These are phyloP conservation scores for Xylaria sp. DNA, from an alignment of 2,329 filamentous ascomycete genomes.

Conservation along the genomic window DNA sequence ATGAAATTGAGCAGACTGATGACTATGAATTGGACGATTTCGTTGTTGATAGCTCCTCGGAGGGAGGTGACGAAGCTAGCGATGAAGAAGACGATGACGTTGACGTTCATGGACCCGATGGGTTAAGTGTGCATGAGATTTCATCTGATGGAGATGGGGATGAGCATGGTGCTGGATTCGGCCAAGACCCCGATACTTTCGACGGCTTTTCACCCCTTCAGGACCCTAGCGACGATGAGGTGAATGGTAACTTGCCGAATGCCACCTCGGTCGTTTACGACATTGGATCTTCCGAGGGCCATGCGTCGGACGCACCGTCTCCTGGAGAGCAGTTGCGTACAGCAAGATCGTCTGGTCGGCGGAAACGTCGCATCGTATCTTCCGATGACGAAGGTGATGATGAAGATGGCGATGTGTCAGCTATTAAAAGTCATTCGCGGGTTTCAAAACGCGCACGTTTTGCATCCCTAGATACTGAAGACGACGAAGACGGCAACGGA, in stretches of 20 bases:
- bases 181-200: constrained; percentile 29
- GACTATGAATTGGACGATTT: constrained; percentile 36
- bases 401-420: neutral
- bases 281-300: constrained; percentile 25
- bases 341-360: constrained; percentile 1
- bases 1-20: constrained; percentile 25
- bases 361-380: constrained; percentile 35
- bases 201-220: constrained; percentile 36
- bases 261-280: constrained; percentile 32
- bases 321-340: constrained; percentile 26
- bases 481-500: constrained; percentile 24
- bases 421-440: neutral
- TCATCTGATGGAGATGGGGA: constrained; percentile 12
- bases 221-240: constrained; percentile 17
- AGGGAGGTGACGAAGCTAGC: constrained; percentile 12
- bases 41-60: constrained; percentile 20
- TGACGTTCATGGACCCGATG: constrained; percentile 30
- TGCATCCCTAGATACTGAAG: constrained; percentile 22
- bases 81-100: constrained; percentile 35
- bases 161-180: neutral
- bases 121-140: neutral
- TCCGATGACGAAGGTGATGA: constrained; percentile 33
- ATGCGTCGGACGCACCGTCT: constrained; percentile 20
- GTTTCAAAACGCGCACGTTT: constrained; percentile 24
- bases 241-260: constrained; percentile 7